Percentiles rank a stretch among this genome's conserved stretches.
These are phyloP conservation scores for Boletus sensibilis DNA, from an alignment of 768 basidiomycete genomes.

Conservation along the genomic window DNA sequence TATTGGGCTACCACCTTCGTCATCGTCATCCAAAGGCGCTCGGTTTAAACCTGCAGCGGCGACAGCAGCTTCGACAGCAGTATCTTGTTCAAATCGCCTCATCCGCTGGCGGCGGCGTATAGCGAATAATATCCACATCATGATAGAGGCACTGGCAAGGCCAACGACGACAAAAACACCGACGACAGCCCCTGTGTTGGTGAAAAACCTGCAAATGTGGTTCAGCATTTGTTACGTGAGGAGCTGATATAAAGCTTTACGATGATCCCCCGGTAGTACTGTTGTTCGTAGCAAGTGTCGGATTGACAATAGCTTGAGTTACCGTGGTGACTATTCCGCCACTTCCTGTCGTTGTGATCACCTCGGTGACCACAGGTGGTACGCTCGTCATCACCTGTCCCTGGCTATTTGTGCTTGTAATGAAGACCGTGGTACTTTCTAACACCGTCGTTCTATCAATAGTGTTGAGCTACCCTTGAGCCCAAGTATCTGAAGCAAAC, in stretches of 20 bases:
- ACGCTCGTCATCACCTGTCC: slow-evolving; percentile 50
- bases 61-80: slow-evolving; percentile 67
- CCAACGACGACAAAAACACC: slow-evolving; percentile 92
- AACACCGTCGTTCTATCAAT: slow-evolving; percentile 49
- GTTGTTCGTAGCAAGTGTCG: slow-evolving; percentile 59
- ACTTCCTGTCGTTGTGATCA: slow-evolving; percentile 51
- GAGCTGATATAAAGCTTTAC: slow-evolving; percentile 37
- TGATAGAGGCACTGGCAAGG: slow-evolving; percentile 65
- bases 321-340: slow-evolving; percentile 56
- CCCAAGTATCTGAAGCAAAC: slow-evolving; percentile 14
- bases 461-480: slow-evolving; percentile 11
- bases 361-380: slow-evolving; percentile 57
- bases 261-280: slow-evolving; percentile 40
- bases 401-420: slow-evolving; percentile 58
- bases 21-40: slow-evolving; percentile 65
- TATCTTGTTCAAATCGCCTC: slow-evolving; percentile 63
- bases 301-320: slow-evolving; percentile 67
- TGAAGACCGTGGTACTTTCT: slow-evolving; percentile 46
- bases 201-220: slow-evolving; percentile 66
- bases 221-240: slow-evolving; percentile 3
- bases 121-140: slow-evolving; percentile 70
- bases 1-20: slow-evolving; percentile 39
- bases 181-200: slow-evolving; percentile 85
- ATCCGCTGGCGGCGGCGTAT: slow-evolving; percentile 63
- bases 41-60: slow-evolving; percentile 71